These are phyloP conservation scores for Pistacia integerrima DNA, from an alignment of 345 rosid genomes.

Conservation along the genomic window DNA sequence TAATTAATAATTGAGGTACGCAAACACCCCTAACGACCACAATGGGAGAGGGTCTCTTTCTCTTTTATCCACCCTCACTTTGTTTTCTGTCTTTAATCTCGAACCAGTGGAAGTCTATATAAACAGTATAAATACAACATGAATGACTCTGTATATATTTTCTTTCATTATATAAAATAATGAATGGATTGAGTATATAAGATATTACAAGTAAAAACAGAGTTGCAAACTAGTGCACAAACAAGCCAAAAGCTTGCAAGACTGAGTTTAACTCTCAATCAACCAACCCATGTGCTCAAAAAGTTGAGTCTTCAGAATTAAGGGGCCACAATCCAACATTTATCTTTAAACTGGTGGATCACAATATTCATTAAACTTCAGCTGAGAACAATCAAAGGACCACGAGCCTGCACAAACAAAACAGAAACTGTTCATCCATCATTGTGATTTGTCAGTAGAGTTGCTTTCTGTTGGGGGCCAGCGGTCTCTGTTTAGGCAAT, in stretches of 20 bases:
- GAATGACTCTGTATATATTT: too few relatives aligned
- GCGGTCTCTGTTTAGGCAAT: background rate
- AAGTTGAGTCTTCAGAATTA: background rate
- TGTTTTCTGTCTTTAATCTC: too few relatives aligned
- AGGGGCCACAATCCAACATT: background rate
- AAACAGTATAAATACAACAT: too few relatives aligned
- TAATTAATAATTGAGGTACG: too few relatives aligned
- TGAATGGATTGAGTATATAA: too few relatives aligned
- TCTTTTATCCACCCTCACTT: background rate
- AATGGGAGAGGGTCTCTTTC: background rate
- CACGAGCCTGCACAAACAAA: background rate
- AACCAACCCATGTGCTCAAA: slow-evolving; percentile 15
- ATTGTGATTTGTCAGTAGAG: too few relatives aligned
- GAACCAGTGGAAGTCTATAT: too few relatives aligned
- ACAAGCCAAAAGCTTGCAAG: background rate
- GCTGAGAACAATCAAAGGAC: background rate
- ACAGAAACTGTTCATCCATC: background rate
- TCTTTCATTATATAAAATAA: too few relatives aligned
- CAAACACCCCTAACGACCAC: too few relatives aligned
- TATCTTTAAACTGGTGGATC: slow-evolving; percentile 3
- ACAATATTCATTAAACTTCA: background rate
- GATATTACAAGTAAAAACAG: background rate
- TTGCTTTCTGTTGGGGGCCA: too few relatives aligned
- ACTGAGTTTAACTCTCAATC: background rate
- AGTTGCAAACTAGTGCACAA: background rate